Conservation (phyloP, 345 rosid genomes). For the Kernera saxatilis region DNA sequence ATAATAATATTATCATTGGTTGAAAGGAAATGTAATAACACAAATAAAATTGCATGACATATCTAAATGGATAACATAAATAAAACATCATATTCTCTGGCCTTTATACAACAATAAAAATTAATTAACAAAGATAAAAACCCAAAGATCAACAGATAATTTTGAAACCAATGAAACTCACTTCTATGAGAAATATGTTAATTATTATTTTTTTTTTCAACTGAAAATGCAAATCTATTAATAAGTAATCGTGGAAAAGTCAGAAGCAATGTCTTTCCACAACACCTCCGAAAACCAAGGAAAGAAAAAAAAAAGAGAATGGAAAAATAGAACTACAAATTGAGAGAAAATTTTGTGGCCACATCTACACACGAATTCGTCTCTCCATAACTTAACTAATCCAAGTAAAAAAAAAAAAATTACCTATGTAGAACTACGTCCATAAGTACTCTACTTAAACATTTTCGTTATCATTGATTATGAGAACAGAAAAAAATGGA, state of each 20-base stretch:
- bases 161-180: neutral
- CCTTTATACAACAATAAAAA: too few species aligned
- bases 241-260: neutral
- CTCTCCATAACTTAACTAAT: neutral
- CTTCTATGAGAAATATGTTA: neutral
- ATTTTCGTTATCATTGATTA: neutral
- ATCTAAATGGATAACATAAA: too few species aligned
- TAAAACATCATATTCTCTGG: too few species aligned
- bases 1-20: too few species aligned
- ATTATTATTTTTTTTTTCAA: too few species aligned
- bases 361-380: neutral
- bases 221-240: neutral
- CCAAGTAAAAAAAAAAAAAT: neutral
- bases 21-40: too few species aligned
- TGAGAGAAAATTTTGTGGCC: neutral
- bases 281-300: slow-evolving; percentile 13
- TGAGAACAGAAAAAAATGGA: neutral
- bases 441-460: neutral
- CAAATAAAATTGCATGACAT: too few species aligned
- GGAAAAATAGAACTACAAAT: neutral
- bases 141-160: neutral
- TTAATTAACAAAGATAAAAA: too few species aligned
- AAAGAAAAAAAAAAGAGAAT: neutral
- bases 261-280: neutral
- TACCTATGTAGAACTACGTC: neutral